A percentile compares a stretch with the other conserved stretches of the same genome.
These are phyloP conservation scores for Logfia minima DNA, from an alignment of 129 eudicot genomes.

Conservation along the genomic window DNA sequence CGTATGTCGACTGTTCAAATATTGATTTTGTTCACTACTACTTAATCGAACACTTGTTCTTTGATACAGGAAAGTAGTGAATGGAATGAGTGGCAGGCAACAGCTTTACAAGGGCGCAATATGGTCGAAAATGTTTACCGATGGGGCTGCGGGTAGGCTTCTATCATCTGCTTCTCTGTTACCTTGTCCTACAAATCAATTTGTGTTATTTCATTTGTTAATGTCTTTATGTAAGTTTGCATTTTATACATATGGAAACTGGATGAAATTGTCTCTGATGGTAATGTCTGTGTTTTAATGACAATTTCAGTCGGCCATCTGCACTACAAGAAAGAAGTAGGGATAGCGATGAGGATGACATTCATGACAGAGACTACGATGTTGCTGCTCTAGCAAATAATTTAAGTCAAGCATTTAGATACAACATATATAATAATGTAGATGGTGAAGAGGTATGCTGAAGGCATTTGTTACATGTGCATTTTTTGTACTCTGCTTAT, in stretches of 20 bases:
- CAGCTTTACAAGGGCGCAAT: slow-evolving; percentile 76
- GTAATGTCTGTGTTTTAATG: neutral
- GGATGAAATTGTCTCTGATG: too few species aligned
- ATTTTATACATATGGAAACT: too few species aligned
- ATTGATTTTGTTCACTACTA: neutral
- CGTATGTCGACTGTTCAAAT: too few species aligned
- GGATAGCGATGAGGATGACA: slow-evolving; percentile 88
- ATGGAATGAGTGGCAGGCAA: slow-evolving; percentile 77
- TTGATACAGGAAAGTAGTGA: slow-evolving; percentile 58
- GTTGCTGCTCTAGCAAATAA: slow-evolving; percentile 87
- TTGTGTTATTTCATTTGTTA: too few species aligned
- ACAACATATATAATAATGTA: slow-evolving; percentile 56
- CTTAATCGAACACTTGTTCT: too few species aligned
- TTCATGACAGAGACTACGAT: slow-evolving; percentile 86
- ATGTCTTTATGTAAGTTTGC: too few species aligned
- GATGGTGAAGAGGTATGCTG: slow-evolving; percentile 75
- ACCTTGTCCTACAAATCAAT: neutral
- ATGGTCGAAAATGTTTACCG: slow-evolving; percentile 75
- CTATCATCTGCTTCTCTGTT: slow-evolving; percentile 11
- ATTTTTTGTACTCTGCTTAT: neutral
- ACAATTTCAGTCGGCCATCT: slow-evolving; percentile 73
- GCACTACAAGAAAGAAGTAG: slow-evolving; percentile 76
- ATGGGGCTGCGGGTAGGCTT: slow-evolving; percentile 90
- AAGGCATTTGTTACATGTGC: neutral
- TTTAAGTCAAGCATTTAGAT: slow-evolving; percentile 82